Conservation (phyloP, 2,329 filamentous ascomycete species). For the Paracamarosporium sp. region DNA sequence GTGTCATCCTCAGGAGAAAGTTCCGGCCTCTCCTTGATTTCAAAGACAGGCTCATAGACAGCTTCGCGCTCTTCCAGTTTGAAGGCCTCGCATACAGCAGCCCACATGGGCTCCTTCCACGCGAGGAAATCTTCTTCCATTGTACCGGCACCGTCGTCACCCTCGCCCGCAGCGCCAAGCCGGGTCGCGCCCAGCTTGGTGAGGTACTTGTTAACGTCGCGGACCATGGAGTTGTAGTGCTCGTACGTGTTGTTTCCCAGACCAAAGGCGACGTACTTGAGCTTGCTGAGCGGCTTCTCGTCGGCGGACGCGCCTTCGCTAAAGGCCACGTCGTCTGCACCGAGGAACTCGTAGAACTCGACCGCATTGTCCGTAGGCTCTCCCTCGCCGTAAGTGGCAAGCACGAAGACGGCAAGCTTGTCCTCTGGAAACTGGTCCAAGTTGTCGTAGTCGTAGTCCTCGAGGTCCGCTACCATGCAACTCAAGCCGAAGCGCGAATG, state of each 20-base stretch:
- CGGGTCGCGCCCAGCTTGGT: conserved; percentile 82
- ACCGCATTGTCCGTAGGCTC: conserved; percentile 99
- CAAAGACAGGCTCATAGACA: conserved; percentile 92
- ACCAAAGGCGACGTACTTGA: conserved; percentile 95
- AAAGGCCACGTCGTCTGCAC: conserved; percentile 80
- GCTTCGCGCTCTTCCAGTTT: conserved; percentile 92
- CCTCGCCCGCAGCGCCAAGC: conserved; percentile 89
- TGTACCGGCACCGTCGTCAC: conserved; percentile 95
- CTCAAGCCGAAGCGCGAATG: conserved; percentile 95
- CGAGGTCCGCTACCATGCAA: conserved; percentile 97
- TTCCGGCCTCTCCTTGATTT: conserved; percentile 76
- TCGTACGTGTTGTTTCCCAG: conserved; percentile 99
- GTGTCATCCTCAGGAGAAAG: conserved; percentile 76
- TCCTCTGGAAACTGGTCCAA: conserved; percentile 87
- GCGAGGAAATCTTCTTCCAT: conserved; percentile 99
- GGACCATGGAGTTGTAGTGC: conserved; percentile 99
- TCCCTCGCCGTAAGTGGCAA: conserved; percentile 97
- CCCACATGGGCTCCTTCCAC: conserved; percentile 99
- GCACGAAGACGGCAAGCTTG: conserved; percentile 92
- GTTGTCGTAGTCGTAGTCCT: conserved; percentile 97
- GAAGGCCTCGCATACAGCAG: conserved; percentile 81
- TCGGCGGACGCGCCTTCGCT: conserved; percentile 68
- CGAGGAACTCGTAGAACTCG: conserved; percentile 97
- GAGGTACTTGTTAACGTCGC: conserved; percentile 83
- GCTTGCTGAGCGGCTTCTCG: conserved; percentile 77